A percentile compares a stretch with the other conserved stretches of the same genome.
Evolutionary conservation across 176 grass and related monocot species (phyloP).

Genomic region (Musa beccarii): DNA sequence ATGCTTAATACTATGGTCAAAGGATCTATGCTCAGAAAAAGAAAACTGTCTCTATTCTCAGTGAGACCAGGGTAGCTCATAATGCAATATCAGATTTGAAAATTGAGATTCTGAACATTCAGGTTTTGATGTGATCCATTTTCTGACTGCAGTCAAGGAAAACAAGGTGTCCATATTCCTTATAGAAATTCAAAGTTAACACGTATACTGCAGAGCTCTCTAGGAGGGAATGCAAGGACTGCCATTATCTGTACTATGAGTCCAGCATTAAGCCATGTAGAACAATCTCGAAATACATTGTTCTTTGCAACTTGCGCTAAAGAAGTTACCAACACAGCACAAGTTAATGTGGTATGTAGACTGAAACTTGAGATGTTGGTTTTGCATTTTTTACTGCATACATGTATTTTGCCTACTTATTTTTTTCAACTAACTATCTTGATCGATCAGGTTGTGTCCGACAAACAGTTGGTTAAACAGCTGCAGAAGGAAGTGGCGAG

Average conservation of each 20-base stretch:
- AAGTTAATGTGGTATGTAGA: conserved; percentile 88
- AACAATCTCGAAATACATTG: conserved; percentile 90
- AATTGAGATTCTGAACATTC: neutral
- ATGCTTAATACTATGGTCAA: too few relatives aligned
- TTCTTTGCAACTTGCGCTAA: conserved; percentile 93
- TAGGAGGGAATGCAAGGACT: conserved; percentile 94
- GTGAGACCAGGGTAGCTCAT: neutral
- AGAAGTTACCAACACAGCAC: conserved; percentile 81
- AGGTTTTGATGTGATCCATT: conserved; percentile 13
- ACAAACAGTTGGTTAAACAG: conserved; percentile 85
- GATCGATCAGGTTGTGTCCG: conserved; percentile 64
- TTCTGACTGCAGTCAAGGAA: conserved; percentile 53
- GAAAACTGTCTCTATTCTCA: too few relatives aligned
- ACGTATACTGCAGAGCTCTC: conserved; percentile 83
- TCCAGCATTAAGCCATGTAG: conserved; percentile 66
- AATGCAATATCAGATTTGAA: neutral
- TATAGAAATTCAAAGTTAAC: conserved; percentile 93
- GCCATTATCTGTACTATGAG: conserved; percentile 99
- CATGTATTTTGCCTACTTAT: neutral
- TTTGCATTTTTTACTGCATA: neutral
- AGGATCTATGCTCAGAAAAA: conserved; percentile 1
- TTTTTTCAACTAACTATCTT: neutral
- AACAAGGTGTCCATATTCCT: conserved; percentile 78
- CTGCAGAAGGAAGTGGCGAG: conserved; percentile 89
- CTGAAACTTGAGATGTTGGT: neutral